Conservation (phyloP, 257 asterid genomes). For the Rehmannia glutinosa region DNA sequence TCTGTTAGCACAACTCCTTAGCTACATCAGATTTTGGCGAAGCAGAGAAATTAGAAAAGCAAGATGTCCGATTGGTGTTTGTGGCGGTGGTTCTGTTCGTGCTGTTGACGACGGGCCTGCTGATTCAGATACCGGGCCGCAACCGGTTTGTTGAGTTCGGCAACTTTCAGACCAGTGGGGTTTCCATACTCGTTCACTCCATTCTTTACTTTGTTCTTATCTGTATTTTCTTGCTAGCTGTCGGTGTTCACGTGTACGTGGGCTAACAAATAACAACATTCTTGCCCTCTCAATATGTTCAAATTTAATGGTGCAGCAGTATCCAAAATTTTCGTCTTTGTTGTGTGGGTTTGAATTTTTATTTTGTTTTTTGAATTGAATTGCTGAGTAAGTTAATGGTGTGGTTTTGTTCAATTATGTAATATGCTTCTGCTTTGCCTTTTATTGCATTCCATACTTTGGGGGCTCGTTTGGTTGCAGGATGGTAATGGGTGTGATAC, state of each 20-base stretch:
- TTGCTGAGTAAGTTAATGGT: neutral
- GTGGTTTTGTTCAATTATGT: no score
- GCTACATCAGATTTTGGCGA: neutral
- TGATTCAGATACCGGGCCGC: constrained; percentile 58
- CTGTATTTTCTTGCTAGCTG: constrained; percentile 55
- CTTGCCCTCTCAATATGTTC: neutral
- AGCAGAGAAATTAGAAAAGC: neutral
- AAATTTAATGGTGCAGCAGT: no score
- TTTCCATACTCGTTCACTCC: constrained; percentile 51
- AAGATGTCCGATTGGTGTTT: constrained; percentile 69
- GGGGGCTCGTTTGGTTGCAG: no score
- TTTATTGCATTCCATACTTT: no score
- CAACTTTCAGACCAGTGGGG: constrained; percentile 50
- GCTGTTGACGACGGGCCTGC: constrained; percentile 56
- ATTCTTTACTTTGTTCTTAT: constrained; percentile 53
- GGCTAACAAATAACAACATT: constrained; percentile 18
- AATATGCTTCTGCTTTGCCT: no score
- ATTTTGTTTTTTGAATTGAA: neutral
- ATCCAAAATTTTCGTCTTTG: no score
- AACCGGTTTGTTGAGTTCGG: constrained; percentile 50
- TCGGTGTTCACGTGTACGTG: constrained; percentile 50
- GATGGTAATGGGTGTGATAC: no score
- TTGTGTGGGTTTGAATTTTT: neutral
- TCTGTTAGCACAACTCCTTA: neutral
- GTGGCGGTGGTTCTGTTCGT: constrained; percentile 65